Evolutionary conservation across 768 basidiomycete genomes (phyloP), one percentile per base, ranked within the genome.

Genomic region (Cystofilobasidium ferigula): DNA sequence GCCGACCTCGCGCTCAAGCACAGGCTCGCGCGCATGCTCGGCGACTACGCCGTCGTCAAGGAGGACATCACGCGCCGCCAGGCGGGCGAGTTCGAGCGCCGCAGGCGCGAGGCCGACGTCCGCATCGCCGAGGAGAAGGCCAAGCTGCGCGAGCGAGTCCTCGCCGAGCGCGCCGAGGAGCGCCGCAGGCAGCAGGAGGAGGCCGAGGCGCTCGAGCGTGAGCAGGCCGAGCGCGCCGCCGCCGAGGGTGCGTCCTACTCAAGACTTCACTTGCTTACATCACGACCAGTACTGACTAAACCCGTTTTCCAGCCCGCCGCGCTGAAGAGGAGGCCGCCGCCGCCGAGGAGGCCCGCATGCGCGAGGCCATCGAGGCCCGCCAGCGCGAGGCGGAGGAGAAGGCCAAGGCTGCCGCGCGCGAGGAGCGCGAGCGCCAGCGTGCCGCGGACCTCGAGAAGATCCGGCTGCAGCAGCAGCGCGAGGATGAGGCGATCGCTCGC

Each of bases 41-140:
- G 76, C 13, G 93, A 92, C 70, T 95, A 84, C 70, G 70, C 78
- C 51, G 71, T 71, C 14, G 79, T 84, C 65, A 81, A 81, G 65
- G 79, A 81, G 56, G 78, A 72, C 13, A 77, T 92, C 53, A 75
- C 84, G 48, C 76, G 79, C 45, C 83, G 81, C 77, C 83, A 83
- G 57, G 78, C 78, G 13, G 83, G 82, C 38, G 88, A 89, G 74
- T 88, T 84, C 72, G 78, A 82, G 58, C 80, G 80, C 75, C 82
- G 78, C 72, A 75, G 80, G 69, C 82, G 80, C 53, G 77, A 75
- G 30, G 86, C 90, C 2, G 71, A 77, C 70, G 79, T 77, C 75
- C 90, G 85, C 81, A 84, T 91, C 62, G 85, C 84, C 67, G 85
- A 88, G 73, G 91, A 93, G 79, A 93, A 91, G 80, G 81, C 81